Evolutionary conservation across 164 flowering plant species (phyloP).

Genomic region (Buxus sempervirens): DNA sequence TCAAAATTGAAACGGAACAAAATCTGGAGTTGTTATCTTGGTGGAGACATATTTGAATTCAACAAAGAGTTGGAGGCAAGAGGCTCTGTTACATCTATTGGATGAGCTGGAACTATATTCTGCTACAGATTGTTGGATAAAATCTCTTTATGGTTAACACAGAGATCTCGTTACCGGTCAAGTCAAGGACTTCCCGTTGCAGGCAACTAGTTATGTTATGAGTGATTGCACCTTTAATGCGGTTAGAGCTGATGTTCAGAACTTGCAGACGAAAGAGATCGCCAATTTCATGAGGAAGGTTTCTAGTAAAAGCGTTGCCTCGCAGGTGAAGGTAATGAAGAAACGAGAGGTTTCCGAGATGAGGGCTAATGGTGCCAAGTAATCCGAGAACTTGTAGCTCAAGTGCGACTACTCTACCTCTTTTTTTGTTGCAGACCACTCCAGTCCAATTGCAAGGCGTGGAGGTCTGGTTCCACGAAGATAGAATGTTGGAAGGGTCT

Average conservation of each 20-base stretch:
- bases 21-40: no score
- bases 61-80: no score
- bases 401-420: constrained; percentile 26
- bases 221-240: constrained; percentile 34
- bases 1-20: no score
- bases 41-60: no score
- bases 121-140: no score
- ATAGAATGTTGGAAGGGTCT: constrained; percentile 4
- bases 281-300: constrained; percentile 28
- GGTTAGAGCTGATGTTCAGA: constrained; percentile 33
- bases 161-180: constrained; percentile 26
- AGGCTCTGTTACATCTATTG: no score
- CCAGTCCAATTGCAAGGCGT: constrained; percentile 50
- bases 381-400: constrained; percentile 22
- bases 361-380: constrained; percentile 33
- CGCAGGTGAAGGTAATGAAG: constrained; percentile 35
- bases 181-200: constrained; percentile 25
- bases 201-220: constrained; percentile 16
- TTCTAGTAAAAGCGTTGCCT: constrained; percentile 33
- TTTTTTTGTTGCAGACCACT: constrained; percentile 25
- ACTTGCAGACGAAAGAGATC: constrained; percentile 25
- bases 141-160: no score
- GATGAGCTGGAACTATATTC: no score
- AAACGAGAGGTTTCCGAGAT: constrained; percentile 42
- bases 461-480: constrained; percentile 24